phyloP scores from a whole-genome alignment of 805 yeast species.

The Candida oleophila region DNA sequence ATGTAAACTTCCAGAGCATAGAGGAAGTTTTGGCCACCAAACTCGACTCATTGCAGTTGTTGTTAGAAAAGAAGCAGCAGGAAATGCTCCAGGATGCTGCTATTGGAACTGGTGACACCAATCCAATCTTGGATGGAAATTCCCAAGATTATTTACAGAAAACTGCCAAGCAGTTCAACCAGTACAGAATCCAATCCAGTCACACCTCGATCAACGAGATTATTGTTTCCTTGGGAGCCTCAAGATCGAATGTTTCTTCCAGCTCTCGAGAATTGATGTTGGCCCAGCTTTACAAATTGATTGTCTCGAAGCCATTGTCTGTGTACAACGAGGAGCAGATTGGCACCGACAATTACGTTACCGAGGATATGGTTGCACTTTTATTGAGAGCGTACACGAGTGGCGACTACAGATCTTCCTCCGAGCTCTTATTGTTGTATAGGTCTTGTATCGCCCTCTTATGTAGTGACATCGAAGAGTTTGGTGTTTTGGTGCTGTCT shows the following conservation, averaged over 20 bases:
- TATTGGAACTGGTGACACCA: slow-evolving; percentile 1
- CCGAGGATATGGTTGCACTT: slow-evolving; percentile 32
- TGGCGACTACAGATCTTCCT: slow-evolving; percentile 33
- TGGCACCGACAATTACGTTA: slow-evolving; percentile 37
- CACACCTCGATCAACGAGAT: slow-evolving; percentile 44
- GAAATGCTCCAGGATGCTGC: slow-evolving; percentile 7
- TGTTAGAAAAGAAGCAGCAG: slow-evolving; percentile 13
- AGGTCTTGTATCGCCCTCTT: slow-evolving; percentile 42
- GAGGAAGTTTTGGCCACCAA: slow-evolving; percentile 34
- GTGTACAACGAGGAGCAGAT: slow-evolving; percentile 34
- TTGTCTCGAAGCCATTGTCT: slow-evolving; percentile 40
- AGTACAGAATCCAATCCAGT: slow-evolving; percentile 33
- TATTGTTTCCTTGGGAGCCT: slow-evolving; percentile 37
- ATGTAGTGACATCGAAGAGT: slow-evolving; percentile 52
- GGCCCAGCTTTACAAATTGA: slow-evolving; percentile 50
- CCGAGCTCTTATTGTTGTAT: slow-evolving; percentile 42
- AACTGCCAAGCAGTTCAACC: slow-evolving; percentile 29
- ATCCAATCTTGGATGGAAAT: slow-evolving; percentile 4
- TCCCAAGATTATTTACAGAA: slow-evolving; percentile 24
- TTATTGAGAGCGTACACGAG: slow-evolving; percentile 33
- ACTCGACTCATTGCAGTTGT: slow-evolving; percentile 28
- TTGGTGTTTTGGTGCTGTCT: slow-evolving; percentile 35
- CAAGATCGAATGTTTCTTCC: slow-evolving; percentile 46
- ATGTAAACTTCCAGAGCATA: slow-evolving; percentile 31
- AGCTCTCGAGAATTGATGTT: slow-evolving; percentile 47